phyloP scores from a whole-genome alignment of 306 rosid species.

The Crotalaria pallida region DNA sequence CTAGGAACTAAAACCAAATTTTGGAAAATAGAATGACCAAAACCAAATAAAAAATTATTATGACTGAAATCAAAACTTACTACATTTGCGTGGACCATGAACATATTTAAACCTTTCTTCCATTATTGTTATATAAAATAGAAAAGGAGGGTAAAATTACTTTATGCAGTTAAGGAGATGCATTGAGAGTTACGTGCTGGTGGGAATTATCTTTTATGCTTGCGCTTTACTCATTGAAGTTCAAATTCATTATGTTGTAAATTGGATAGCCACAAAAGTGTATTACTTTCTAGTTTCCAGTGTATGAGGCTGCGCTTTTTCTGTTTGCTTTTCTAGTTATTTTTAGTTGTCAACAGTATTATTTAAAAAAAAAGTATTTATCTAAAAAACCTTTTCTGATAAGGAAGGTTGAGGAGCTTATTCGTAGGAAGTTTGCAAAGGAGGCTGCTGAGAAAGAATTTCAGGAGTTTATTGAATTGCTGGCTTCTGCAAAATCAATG shows the following conservation, averaged over 20 bases:
- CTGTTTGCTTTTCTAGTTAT: background rate
- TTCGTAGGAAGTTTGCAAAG: slow-evolving; percentile 62
- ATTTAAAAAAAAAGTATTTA: background rate
- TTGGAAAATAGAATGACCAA: no score
- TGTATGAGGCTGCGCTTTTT: background rate
- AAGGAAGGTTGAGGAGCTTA: slow-evolving; percentile 84
- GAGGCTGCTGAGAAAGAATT: slow-evolving; percentile 85
- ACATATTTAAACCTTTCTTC: no score
- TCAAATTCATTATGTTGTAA: background rate
- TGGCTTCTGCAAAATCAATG: slow-evolving; percentile 68
- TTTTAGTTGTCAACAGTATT: background rate
- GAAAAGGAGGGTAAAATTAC: background rate
- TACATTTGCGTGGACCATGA: no score
- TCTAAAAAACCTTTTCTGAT: background rate
- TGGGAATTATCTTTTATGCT: background rate
- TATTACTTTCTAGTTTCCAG: background rate
- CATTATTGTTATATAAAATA: background rate
- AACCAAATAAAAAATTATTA: no score
- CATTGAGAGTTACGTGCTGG: background rate
- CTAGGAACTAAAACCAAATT: no score
- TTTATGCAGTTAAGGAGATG: slow-evolving; percentile 13
- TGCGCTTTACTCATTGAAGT: slow-evolving; percentile 12
- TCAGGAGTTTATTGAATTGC: slow-evolving; percentile 52
- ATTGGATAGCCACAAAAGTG: slow-evolving; percentile 1
- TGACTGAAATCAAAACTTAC: no score